These are phyloP conservation scores for Adansonia digitata DNA, from an alignment of 345 rosid species.

Conservation along the genomic window DNA sequence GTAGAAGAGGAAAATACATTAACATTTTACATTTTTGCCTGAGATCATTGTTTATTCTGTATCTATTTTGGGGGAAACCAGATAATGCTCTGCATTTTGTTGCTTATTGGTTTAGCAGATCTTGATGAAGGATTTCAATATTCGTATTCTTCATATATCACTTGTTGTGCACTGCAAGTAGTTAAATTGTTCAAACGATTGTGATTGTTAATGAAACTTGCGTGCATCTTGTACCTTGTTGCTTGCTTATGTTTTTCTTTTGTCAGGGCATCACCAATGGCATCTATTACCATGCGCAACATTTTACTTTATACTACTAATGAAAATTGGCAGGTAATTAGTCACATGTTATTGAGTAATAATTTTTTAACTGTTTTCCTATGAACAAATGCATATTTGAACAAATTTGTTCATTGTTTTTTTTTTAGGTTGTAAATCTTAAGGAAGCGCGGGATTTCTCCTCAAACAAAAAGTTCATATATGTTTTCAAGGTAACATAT, in stretches of 20 bases:
- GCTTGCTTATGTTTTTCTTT: slow-evolving; percentile 13
- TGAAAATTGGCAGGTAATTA: slow-evolving; percentile 88
- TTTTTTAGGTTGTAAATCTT: slow-evolving; percentile 80
- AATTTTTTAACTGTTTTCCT: slow-evolving; percentile 2
- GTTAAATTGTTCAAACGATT: background rate
- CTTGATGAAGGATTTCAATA: background rate
- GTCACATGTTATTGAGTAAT: background rate
- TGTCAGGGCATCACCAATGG: slow-evolving; percentile 90
- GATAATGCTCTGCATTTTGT: background rate
- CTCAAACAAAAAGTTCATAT: slow-evolving; percentile 65
- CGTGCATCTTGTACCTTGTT: background rate
- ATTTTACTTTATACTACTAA: slow-evolving; percentile 77
- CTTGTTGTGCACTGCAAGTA: background rate
- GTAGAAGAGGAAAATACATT: background rate
- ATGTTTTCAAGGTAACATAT: slow-evolving; percentile 77
- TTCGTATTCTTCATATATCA: background rate
- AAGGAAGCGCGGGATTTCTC: slow-evolving; percentile 97
- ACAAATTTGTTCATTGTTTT: background rate
- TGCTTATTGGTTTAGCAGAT: background rate
- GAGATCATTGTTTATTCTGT: background rate
- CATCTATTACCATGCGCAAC: slow-evolving; percentile 84
- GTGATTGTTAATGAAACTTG: background rate
- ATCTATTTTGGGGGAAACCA: background rate
- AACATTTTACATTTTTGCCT: background rate
- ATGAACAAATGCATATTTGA: background rate